Evolutionary conservation across 352 stramenopile genomes (phyloP), one percentile per base, ranked within the genome.

Genomic region (Pythium rhizo-oryzae): DNA sequence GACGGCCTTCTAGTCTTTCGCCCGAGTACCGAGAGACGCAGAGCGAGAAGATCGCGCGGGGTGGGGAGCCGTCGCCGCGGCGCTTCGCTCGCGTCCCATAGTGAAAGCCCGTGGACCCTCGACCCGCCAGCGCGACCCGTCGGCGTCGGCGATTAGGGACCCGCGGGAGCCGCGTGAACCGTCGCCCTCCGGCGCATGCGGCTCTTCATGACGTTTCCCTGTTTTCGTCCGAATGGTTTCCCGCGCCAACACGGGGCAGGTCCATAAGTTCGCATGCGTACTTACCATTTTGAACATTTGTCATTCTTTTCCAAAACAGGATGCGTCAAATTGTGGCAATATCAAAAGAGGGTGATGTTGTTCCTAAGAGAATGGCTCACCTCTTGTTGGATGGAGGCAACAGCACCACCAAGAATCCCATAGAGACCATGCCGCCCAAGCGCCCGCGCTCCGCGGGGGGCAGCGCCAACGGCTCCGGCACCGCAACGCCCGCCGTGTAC

Each of bases 401-500:
- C 19, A 21, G n/a, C 19, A 21, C 15, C n/a, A 21, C 11, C 28
- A 28, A 25, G 46, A 16, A 30, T 53, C 19, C 19, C n/a, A n/a
- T n/a, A n/a, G 1, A 15, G 8, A 63, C 23, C 0, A 74, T 74
- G 67, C 55, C 67, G 43, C 62, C 62, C 30, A 74, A 74, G 67
- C 61, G 67, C 21, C 67, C 67, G 13, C 67, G 67, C 15, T 62
- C 61, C 6, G 67, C 54, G 35, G 35, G 43, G 25, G 25, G n/a
- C 35, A 37, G 3, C n/a, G 12, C 12, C 46, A 33, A 44, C 15
- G 53, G 35, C 19, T 19, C 61, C 15, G 4, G 56, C 54, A 19
- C 28, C 24, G 25, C 28, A n/a, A n/a, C n/a, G n/a, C n/a, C n/a
- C n/a, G n/a, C 61, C 1, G 28, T 72, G 54, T 88, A 82, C 62